Evolutionary conservation across 257 asterid species (phyloP).

Genomic region (Lycium barbarum): DNA sequence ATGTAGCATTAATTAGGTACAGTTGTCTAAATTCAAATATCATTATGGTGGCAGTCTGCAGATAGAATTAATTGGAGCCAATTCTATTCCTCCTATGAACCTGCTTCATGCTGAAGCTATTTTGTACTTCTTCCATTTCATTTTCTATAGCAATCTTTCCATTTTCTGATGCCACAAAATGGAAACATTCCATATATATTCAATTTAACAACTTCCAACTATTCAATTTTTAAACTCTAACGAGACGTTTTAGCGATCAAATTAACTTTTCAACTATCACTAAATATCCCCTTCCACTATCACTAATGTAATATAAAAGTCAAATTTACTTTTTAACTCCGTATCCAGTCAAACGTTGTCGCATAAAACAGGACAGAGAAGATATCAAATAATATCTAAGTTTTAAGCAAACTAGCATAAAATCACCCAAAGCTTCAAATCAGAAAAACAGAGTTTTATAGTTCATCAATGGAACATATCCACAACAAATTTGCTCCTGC

Average conservation of each 20-base stretch:
- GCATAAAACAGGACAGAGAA: neutral
- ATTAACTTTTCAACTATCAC: neutral
- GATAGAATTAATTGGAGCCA: neutral
- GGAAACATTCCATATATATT: neutral
- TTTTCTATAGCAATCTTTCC: neutral
- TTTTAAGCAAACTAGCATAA: neutral
- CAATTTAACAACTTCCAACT: neutral
- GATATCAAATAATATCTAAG: neutral
- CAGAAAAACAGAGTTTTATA: neutral
- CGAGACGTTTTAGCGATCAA: neutral
- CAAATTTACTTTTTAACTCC: neutral
- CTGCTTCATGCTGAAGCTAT: neutral
- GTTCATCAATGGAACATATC: neutral
- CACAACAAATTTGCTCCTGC: neutral
- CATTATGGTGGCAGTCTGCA: neutral
- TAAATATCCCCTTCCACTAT: constrained; percentile 2
- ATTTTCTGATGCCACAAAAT: neutral
- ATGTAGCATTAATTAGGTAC: neutral
- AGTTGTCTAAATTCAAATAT: neutral
- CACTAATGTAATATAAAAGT: neutral
- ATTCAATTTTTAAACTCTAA: neutral
- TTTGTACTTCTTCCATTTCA: constrained; percentile 11
- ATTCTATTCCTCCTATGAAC: neutral
- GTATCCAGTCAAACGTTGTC: neutral
- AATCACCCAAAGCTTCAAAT: neutral